Evolutionary conservation across 805 yeast species (phyloP).

Genomic region (Metschnikowia rubicola): DNA sequence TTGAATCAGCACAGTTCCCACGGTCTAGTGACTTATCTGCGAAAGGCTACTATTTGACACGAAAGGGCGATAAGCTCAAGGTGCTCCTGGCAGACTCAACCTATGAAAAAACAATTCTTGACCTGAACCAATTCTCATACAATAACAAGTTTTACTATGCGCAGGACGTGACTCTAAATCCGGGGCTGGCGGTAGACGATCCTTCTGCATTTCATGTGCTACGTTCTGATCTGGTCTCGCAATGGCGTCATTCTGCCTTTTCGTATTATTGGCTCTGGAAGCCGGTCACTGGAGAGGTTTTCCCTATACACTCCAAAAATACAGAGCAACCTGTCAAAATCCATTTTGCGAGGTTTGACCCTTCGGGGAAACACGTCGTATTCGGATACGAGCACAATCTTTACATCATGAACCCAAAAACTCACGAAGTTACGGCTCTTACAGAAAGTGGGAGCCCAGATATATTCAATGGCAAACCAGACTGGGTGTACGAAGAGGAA

Average conservation of each 20-base stretch:
- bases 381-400: constrained; percentile 57
- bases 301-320: constrained; percentile 30
- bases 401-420: constrained; percentile 40
- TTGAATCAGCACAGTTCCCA: constrained; percentile 31
- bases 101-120: constrained; percentile 28
- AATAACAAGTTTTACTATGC: constrained; percentile 36
- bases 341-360: constrained; percentile 55
- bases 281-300: constrained; percentile 24
- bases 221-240: constrained; percentile 43
- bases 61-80: constrained; percentile 13
- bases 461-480: constrained; percentile 67
- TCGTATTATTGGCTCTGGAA: constrained; percentile 37
- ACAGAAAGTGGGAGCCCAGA: constrained; percentile 51
- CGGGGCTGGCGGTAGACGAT: constrained; percentile 42
- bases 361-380: constrained; percentile 51
- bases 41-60: constrained; percentile 31
- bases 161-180: constrained; percentile 35
- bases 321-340: constrained; percentile 20
- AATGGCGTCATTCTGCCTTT: constrained; percentile 42
- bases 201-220: constrained; percentile 47
- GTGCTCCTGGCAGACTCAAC: constrained; percentile 27
- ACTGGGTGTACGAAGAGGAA: constrained; percentile 86
- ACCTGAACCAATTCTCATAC: constrained; percentile 35
- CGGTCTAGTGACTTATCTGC: constrained; percentile 6
- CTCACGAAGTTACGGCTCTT: constrained; percentile 26